These are phyloP conservation scores for Raphanus hybrid DNA, from an alignment of 441 rosid species.

Conservation along the genomic window DNA sequence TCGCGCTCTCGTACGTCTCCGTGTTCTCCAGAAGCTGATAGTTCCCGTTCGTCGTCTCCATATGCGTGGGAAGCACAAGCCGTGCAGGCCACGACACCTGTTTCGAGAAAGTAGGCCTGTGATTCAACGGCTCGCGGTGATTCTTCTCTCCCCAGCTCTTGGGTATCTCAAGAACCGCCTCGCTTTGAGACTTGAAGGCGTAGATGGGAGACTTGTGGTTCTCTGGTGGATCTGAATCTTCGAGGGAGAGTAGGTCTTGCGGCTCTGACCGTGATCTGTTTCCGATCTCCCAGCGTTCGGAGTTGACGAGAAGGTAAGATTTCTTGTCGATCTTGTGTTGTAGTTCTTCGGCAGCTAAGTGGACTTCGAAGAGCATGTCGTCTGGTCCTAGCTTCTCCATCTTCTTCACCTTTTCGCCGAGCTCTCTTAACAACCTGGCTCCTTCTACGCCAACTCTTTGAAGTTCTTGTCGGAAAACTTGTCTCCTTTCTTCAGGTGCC, in stretches of 20 bases:
- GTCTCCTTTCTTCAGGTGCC: slow-evolving; percentile 69
- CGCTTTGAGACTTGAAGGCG: slow-evolving; percentile 69
- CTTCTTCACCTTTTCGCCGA: slow-evolving; percentile 63
- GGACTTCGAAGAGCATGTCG: slow-evolving; percentile 58
- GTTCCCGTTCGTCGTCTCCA: slow-evolving; percentile 40
- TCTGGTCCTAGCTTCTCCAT: slow-evolving; percentile 65
- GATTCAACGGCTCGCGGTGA: slow-evolving; percentile 33
- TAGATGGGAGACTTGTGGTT: slow-evolving; percentile 35
- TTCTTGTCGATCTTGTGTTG: slow-evolving; percentile 63
- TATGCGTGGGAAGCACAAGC: slow-evolving; percentile 40
- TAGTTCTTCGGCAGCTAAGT: slow-evolving; percentile 65
- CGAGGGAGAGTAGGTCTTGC: slow-evolving; percentile 60
- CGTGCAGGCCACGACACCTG: slow-evolving; percentile 66
- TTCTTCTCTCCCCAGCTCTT: slow-evolving; percentile 48
- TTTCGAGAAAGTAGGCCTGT: slow-evolving; percentile 44
- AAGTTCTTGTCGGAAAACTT: slow-evolving; percentile 57
- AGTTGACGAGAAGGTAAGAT: slow-evolving; percentile 68
- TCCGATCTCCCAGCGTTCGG: slow-evolving; percentile 78
- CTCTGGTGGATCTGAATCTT: slow-evolving; percentile 49
- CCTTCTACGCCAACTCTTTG: slow-evolving; percentile 59
- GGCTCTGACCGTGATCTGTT: slow-evolving; percentile 52
- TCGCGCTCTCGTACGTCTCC: slow-evolving; percentile 65
- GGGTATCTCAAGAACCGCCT: slow-evolving; percentile 70
- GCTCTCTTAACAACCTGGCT: slow-evolving; percentile 59
- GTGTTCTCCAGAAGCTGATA: slow-evolving; percentile 50